Evolutionary conservation across 2,329 filamentous ascomycete genomes (phyloP).

Genomic region (Dothideomycetidae sp.): DNA sequence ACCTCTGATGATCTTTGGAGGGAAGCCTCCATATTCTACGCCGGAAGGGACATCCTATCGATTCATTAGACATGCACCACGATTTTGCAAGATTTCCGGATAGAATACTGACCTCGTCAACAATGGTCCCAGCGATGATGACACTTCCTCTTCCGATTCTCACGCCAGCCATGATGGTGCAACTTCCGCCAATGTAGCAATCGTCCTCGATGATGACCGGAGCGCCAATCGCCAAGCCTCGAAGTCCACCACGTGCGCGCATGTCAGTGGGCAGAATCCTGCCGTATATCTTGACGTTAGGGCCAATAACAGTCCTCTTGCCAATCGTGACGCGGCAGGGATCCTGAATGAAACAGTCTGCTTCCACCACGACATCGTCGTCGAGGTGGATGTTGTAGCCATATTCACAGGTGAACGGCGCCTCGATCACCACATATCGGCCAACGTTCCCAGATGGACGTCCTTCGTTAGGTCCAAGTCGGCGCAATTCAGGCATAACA

Average conservation of each 20-base stretch:
- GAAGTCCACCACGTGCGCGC: conserved; percentile 57
- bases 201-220: conserved; percentile 63
- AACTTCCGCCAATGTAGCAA: conserved; percentile 49
- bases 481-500: conserved; percentile 43
- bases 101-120: conserved; percentile 38
- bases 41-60: conserved; percentile 31
- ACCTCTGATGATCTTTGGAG: conserved; percentile 14
- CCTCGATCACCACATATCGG: conserved; percentile 64
- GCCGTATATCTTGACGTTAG: conserved; percentile 76
- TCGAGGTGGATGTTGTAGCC: conserved; percentile 89
- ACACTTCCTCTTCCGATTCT: conserved; percentile 40
- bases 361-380: conserved; percentile 67
- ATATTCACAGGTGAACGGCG: conserved; percentile 85
- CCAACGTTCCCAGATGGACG: conserved; percentile 50
- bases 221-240: conserved; percentile 55
- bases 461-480: conserved; percentile 27
- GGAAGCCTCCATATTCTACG: neutral
- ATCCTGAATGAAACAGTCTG: conserved; percentile 76
- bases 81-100: too few relatives aligned
- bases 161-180: conserved; percentile 44
- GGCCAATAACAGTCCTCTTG: conserved; percentile 53
- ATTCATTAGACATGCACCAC: too few relatives aligned
- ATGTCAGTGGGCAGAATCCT: conserved; percentile 59
- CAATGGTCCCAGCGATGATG: conserved; percentile 40
- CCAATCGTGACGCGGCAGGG: conserved; percentile 74